A percentile compares a stretch with the other conserved stretches of the same genome.
These are phyloP conservation scores for Periconia sp. DNA, from an alignment of 2,329 filamentous ascomycete species.

Conservation along the genomic window DNA sequence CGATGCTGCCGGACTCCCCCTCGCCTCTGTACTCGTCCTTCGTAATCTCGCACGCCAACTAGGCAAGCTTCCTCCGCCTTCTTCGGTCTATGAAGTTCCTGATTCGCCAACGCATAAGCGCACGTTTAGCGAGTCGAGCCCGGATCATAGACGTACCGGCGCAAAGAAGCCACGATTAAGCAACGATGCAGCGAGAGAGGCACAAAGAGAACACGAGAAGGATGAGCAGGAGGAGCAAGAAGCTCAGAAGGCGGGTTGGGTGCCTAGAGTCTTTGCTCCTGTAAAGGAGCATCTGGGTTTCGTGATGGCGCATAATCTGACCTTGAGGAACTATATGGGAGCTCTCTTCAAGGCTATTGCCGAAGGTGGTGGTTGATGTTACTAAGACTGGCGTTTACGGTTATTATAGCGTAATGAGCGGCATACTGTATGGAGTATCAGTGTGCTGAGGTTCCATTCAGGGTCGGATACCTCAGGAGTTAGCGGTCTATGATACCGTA, in stretches of 20 bases:
- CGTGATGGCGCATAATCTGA: constrained; percentile 70
- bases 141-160: constrained; percentile 31
- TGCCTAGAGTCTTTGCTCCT: constrained; percentile 71
- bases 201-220: constrained; percentile 33
- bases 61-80: constrained; percentile 42
- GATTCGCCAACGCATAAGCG: constrained; percentile 39
- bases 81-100: constrained; percentile 27
- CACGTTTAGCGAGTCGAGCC: constrained; percentile 33
- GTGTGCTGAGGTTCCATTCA: too few species aligned
- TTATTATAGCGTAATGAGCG: too few species aligned
- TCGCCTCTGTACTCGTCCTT: constrained; percentile 77
- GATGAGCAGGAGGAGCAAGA: constrained; percentile 56
- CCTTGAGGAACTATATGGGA: constrained; percentile 46
- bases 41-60: constrained; percentile 71
- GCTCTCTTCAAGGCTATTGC: constrained; percentile 43
- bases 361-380: constrained; percentile 29
- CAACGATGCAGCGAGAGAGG: constrained; percentile 38
- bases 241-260: constrained; percentile 64
- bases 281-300: constrained; percentile 70
- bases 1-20: constrained; percentile 77
- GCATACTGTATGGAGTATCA: too few species aligned
- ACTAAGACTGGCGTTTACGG: too few species aligned
- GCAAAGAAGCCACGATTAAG: constrained; percentile 53
- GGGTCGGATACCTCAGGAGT: too few species aligned
- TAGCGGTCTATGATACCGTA: too few species aligned